Conservation (phyloP, 2,329 filamentous ascomycete genomes). For the Coccinonectria pachysandricola region DNA sequence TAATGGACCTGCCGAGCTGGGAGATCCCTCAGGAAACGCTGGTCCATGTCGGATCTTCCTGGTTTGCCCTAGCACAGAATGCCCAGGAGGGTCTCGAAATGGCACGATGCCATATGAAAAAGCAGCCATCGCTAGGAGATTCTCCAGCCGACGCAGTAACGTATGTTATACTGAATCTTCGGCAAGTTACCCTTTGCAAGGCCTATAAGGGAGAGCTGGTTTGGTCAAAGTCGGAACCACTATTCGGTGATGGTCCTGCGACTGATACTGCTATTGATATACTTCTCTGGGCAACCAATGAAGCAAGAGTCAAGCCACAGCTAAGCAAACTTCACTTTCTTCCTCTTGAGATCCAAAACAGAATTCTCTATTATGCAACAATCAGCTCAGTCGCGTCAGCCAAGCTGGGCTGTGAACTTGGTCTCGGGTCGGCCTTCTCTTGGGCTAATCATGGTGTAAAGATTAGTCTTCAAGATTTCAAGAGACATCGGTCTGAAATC, state of each 20-base stretch:
- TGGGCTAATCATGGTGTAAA: constrained; percentile 7
- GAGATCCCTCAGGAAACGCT: constrained; percentile 4
- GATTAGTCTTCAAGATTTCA: constrained; percentile 6
- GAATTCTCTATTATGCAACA: constrained; percentile 6
- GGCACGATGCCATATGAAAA: constrained; percentile 6
- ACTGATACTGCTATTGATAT: constrained; percentile 10
- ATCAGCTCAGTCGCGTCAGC: constrained; percentile 5
- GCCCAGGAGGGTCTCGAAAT: constrained; percentile 7
- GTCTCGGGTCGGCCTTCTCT: constrained; percentile 4
- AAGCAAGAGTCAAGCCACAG: not conserved
- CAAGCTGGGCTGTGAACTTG: constrained; percentile 6
- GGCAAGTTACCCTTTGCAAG: constrained; percentile 8
- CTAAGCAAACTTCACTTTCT: constrained; percentile 5
- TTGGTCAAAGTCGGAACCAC: constrained; percentile 4
- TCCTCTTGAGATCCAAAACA: constrained; percentile 11
- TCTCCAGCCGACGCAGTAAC: not conserved
- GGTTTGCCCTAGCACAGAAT: constrained; percentile 9
- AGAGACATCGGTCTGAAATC: constrained; percentile 6
- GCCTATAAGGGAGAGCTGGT: constrained; percentile 1
- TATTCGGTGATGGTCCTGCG: constrained; percentile 3
- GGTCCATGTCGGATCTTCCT: constrained; percentile 7
- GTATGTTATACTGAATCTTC: constrained; percentile 10
- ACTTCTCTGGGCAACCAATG: constrained; percentile 9
- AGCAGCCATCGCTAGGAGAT: not conserved
- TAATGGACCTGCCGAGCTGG: constrained; percentile 9